phyloP scores from a whole-genome alignment of 2,329 filamentous ascomycete species.

The Mycocentrospora acerina region DNA sequence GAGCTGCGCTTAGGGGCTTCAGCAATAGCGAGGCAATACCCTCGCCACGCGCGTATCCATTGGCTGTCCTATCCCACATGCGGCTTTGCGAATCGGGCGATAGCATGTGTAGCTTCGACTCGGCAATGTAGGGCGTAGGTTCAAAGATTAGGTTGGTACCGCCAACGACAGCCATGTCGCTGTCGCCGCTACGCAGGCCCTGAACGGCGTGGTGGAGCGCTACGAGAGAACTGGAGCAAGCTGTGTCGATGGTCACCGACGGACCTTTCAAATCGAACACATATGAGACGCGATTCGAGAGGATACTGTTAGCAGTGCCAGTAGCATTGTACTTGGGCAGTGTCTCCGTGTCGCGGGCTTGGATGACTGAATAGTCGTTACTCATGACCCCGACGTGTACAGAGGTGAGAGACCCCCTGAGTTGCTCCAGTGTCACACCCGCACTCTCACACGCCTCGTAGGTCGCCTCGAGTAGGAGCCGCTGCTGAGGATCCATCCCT shows the following conservation, averaged over 20 bases:
- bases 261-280: conserved; percentile 40
- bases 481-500: conserved; percentile 26
- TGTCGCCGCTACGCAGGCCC: conserved; percentile 8
- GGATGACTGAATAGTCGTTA: conserved; percentile 6
- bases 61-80: conserved; percentile 43
- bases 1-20: conserved; percentile 53
- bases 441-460: conserved; percentile 18
- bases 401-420: conserved; percentile 8
- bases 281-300: conserved; percentile 40
- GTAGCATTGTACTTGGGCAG: no score
- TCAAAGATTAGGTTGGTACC: conserved; percentile 14
- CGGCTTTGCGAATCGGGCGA: conserved; percentile 24
- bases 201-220: conserved; percentile 22
- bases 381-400: conserved; percentile 10
- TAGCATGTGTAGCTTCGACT: conserved; percentile 34
- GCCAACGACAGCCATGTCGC: no score
- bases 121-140: conserved; percentile 19
- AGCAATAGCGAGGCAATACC: conserved; percentile 54
- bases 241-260: conserved; percentile 42
- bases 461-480: conserved; percentile 16
- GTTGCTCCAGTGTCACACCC: conserved; percentile 5
- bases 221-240: conserved; percentile 34
- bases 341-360: conserved; percentile 1
- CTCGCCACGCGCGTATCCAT: conserved; percentile 57
- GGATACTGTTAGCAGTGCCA: conserved; percentile 22